Base-by-base conservation (phyloP, 495 filamentous ascomycete genomes). In the Penicillium simplicissimum region DNA sequence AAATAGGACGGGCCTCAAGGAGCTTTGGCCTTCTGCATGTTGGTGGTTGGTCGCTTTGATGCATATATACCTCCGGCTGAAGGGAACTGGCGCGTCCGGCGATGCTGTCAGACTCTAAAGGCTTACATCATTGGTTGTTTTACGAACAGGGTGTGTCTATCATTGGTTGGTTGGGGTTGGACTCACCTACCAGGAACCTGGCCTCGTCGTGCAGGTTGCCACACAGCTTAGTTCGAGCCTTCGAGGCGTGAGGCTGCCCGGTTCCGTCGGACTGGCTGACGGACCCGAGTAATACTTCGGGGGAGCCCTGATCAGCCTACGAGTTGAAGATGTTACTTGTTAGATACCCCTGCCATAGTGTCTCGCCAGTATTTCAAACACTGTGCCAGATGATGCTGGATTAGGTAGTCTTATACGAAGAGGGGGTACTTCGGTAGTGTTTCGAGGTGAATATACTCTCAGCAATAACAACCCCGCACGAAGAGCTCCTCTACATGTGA, bases 71-170 rank as follows among this genome's bases (percentile, higher is more conserved):
- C 48, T 55, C 36, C 61, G 59, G 55, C 33, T 55, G 55, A 43
- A 52, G 48, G 57, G 53, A 38, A 38, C 15, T 42, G 37, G 55
- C 38, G 49, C 52, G 17, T 45, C 33, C 17, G n/a, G 23, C 38
- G 61, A 60, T 56, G 60, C 55, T 59, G 65, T 65, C 65, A 59
- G 64, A 63, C 35, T 48, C 31, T 52, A 23, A 59, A 36, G 49
- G 61, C 63, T 69, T 69, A 67, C 68, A 65, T 69, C 66, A 68
- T 57, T 60, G 31, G 15, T 13, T 8, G 23, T 15, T 15, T 33
- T 17, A 34, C 25, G 33, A 17, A 23, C 31, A 19, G 17, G n/a
- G n/a, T 14, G 28, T 5, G 8, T 13, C 17, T 36, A 4, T 31
- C 14, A 45, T 45, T 45, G 42, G 42, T 23, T 11, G 42, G 28